Evolutionary conservation across 345 rosid species (phyloP).

Genomic region (Kandelia obovata): DNA sequence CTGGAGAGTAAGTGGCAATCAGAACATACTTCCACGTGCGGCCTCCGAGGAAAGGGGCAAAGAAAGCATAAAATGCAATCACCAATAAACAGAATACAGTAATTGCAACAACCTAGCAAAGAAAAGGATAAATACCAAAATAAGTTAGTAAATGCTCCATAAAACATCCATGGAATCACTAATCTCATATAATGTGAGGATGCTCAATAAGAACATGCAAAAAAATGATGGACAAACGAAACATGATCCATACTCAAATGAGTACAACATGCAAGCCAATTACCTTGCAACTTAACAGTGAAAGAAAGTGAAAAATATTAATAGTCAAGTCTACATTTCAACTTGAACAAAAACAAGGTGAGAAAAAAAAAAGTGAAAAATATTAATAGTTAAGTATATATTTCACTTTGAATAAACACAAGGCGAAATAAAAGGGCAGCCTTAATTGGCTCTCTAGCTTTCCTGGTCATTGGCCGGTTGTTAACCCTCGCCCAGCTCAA

Average conservation of each 20-base stretch:
- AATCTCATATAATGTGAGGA: neutral
- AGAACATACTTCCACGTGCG: conserved; percentile 76
- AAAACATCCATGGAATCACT: neutral
- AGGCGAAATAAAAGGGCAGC: no score
- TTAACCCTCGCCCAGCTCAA: no score
- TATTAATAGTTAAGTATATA: no score
- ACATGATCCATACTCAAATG: neutral
- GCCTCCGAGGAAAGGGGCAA: conserved; percentile 95
- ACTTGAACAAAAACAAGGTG: no score
- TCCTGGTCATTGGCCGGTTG: no score
- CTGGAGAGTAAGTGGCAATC: conserved; percentile 70
- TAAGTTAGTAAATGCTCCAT: neutral
- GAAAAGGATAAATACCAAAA: conserved; percentile 14
- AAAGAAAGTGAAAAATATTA: no score
- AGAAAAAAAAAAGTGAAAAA: no score
- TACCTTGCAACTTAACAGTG: no score
- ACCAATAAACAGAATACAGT: conserved; percentile 89
- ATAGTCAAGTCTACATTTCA: no score
- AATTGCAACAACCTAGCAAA: conserved; percentile 83
- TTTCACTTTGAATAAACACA: no score
- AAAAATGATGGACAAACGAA: conserved; percentile 5
- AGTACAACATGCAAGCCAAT: no score
- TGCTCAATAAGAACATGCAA: neutral
- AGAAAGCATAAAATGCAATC: conserved; percentile 92
- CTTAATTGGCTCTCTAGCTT: no score